Evolutionary conservation across 2,329 filamentous ascomycete genomes (phyloP), one percentile per base, ranked within the genome.

Genomic region (Fusarium foetens): DNA sequence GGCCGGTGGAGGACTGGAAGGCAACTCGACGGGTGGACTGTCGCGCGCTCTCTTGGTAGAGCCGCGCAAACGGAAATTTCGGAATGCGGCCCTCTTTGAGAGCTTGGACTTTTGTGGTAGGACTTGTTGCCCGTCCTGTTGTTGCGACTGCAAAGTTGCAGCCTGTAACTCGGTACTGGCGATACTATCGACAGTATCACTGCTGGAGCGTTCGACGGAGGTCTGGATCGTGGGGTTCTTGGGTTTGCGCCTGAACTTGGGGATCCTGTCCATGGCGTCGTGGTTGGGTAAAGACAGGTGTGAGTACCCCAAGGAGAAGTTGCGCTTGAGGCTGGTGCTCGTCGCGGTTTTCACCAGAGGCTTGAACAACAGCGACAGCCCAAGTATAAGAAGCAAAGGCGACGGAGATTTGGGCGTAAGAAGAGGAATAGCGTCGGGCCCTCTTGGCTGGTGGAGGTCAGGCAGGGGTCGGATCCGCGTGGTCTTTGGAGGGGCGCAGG

Each of bases 1-100:
- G 27, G 80, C 75, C 21, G 79, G 75, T 59, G 64, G 80, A 41
- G 80, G 79, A 54, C 72, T 78, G 45, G 77, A 72, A 35, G 78
- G 69, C 54, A 76, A 59, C 45, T 78, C 71, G 35, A 78, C 78
- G 42, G 83, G 81, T 23, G 86, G 86, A 57, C 83, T 82, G 63
- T 79, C 77, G 58, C 81, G 78, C 23, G 84, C 84, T 75, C 86
- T 84, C 79, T 87, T 87, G 59, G 83, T 80, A 29, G 84, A 81
- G 59, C 81, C 79, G 59, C 83, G 82, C 58, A 87, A 80, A 57
- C 84, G 82, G 63, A 87, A 80, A 68, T 80, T 81, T 43, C 83
- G 83, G 55, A 87, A 86, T 43, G 85, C 78, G 23, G 82, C 80
- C 45, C 80, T 81, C 62, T 81, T 81, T 31, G 77, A 69, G 31